Evolutionary conservation across 371 early-diverging fungal species (phyloP).

Genomic region (Saksenaea oblongispora): DNA sequence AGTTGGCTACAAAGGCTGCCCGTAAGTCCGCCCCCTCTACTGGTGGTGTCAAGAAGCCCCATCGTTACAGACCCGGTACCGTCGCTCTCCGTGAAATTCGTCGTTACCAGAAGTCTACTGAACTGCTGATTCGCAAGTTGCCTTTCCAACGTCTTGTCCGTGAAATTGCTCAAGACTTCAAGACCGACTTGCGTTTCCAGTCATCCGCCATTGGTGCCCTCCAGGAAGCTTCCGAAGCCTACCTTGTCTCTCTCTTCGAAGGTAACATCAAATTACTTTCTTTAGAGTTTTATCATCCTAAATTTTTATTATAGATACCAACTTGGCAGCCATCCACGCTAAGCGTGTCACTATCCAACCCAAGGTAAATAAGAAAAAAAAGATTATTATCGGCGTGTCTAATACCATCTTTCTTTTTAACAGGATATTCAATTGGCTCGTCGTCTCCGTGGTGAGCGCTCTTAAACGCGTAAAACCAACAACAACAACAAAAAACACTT

Average conservation of each 20-base stretch:
- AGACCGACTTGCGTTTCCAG: conserved; percentile 98
- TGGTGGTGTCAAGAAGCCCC: conserved; percentile 79
- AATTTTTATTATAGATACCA: conserved; percentile 70
- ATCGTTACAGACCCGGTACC: conserved; percentile 87
- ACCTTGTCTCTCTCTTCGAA: conserved; percentile 95
- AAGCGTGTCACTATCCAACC: conserved; percentile 99
- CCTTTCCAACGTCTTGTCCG: conserved; percentile 99
- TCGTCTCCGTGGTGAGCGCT: conserved; percentile 68
- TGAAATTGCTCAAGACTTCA: conserved; percentile 96
- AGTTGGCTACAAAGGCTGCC: conserved; percentile 95
- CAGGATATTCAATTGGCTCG: conserved; percentile 91
- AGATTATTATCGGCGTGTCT: neutral
- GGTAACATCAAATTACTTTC: neutral
- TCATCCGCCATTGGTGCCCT: conserved; percentile 97
- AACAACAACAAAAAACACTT: too few relatives aligned
- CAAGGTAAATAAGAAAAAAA: conserved; percentile 47
- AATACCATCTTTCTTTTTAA: neutral
- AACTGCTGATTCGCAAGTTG: conserved; percentile 96
- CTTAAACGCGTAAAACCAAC: conserved; percentile 17
- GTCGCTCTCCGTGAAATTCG: conserved; percentile 97
- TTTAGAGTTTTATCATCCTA: neutral
- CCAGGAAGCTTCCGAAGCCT: conserved; percentile 99
- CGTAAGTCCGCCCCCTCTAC: conserved; percentile 58
- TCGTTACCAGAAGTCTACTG: conserved; percentile 98
- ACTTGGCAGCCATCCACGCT: conserved; percentile 99